Base-by-base conservation (phyloP, 2,329 filamentous ascomycete genomes). In the Beauveria caledonica region DNA sequence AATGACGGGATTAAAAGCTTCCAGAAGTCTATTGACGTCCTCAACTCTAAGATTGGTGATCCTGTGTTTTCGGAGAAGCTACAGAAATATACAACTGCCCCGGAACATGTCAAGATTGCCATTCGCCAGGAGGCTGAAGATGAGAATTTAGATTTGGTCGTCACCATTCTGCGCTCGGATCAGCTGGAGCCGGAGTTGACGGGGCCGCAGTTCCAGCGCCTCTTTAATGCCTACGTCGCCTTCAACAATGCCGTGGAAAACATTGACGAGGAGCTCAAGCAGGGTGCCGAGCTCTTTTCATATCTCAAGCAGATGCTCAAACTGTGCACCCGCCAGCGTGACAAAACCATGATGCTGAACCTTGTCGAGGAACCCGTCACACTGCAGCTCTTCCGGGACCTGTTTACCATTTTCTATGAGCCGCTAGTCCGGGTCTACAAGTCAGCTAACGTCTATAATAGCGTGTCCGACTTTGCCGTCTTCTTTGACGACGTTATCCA, bases 371-470 rank as follows among this genome's bases (percentile, higher is more conserved):
- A 99, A 76, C 91, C 94, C 0, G 92, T 93, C n/a, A 97, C 94
- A 0, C 80, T 99, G n/a, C 89, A 95, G 70, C 82, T 99, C 29
- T 94, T 99, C 81, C 86, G 92, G 52, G 94, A 99, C 69, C 81
- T 99, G 25, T 97, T 99, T 73, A 96, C 92, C 39, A 97, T 99
- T 71, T 99, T 99, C 77, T 99, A 99, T 75, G 94, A 99, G 71
- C 94, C 94, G 0, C 85, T 99, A 23, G 91, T 99, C 17, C 85
- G 94, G 52, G 94, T 99, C 0, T 99, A 99, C 80, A 99, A 97
- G 76, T 96, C 92, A 21, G 94, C 94, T 65, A 99, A 97, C 68
- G 93, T 99, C 27, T 97, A 97, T 80, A 94, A 86, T 78, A 95
- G 90, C 70, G 93, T 99, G 62, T 97, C 93, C 0, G 94, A 99